phyloP scores from a whole-genome alignment of 106 monocot genomes.

The Acorus gramineus region DNA sequence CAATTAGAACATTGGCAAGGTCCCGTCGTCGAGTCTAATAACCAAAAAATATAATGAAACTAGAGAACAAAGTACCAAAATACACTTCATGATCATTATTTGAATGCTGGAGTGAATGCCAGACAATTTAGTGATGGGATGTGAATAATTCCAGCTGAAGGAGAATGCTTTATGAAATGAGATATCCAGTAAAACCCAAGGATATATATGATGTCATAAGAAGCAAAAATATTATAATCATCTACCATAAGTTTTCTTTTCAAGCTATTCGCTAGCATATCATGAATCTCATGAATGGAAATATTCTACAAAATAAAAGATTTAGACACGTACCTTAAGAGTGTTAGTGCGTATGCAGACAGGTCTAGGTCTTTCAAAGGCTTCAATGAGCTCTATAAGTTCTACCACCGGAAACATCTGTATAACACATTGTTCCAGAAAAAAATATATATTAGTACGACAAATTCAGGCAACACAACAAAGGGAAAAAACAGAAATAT shows the following conservation, averaged over 20 bases:
- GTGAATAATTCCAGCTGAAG: too few relatives aligned
- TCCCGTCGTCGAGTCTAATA: slow-evolving; percentile 80
- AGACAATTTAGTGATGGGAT: not conserved
- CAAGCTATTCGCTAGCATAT: too few relatives aligned
- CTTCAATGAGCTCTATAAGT: slow-evolving; percentile 75
- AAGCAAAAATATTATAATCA: too few relatives aligned
- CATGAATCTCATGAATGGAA: too few relatives aligned
- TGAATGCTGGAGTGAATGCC: not conserved
- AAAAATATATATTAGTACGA: not conserved
- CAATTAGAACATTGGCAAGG: slow-evolving; percentile 73
- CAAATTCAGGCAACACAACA: not conserved
- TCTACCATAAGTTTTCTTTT: too few relatives aligned
- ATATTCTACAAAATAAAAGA: not conserved
- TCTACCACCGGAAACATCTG: slow-evolving; percentile 85
- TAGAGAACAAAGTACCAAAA: not conserved
- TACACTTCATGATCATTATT: too few relatives aligned
- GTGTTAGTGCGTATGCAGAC: slow-evolving; percentile 80
- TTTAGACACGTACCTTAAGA: slow-evolving; percentile 47
- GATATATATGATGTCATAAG: too few relatives aligned
- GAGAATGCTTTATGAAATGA: too few relatives aligned
- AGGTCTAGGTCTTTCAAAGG: slow-evolving; percentile 76
- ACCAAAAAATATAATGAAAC: not conserved
- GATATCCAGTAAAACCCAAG: too few relatives aligned
- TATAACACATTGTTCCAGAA: not conserved
- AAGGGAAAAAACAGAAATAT: slow-evolving; percentile 1